Evolutionary conservation across 768 basidiomycete species (phyloP), one percentile per base, ranked within the genome.

Genomic region (Mycena indigotica): DNA sequence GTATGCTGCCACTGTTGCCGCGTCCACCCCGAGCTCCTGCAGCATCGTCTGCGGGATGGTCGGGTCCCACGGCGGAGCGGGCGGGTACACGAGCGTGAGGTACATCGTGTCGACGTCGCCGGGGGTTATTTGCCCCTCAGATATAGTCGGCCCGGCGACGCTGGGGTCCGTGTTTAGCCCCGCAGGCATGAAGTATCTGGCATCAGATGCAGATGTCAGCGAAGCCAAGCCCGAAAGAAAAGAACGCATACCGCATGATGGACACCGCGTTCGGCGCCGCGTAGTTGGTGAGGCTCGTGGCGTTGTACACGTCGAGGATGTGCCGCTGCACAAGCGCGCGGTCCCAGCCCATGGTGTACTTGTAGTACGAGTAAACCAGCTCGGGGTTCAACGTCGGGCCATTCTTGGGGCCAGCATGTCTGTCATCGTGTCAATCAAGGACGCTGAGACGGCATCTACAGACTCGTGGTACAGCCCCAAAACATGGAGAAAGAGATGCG

Each of bases 401-500:
- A 5, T 65, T 56, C 2, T 63, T 60, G 6, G 68, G 65, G 39
- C 67, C 67, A 48, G 67, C 66, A 44, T 70, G 69, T 24, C 49
- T 57, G n/a, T 23, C 13, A 45, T 3, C 19, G 35, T 21, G 26
- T 16, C 29, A 23, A 4, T n/a, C n/a, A n/a, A n/a, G n/a, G n/a
- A n/a, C n/a, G n/a, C n/a, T n/a, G n/a, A n/a, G n/a, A n/a, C 30
- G 28, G 16, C 35, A 2, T 15, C 5, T 17, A 6, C 3, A 17
- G 4, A 50, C 44, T 69, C 67, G 30, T 69, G 67, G 41, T 67
- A 52, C 32, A 67, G 24, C 1, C 69, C 69, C 3, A 70, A 62
- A 8, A 50, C 65, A 26, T 69, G 69, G 2, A 67, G 67, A 50
- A 69, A 66, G 32, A 67, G 64, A 50, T 70, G 69, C 4, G 66